Evolutionary conservation across 1,284 basidiomycete species (phyloP), one percentile per base, ranked within the genome.

Genomic region (Ustanciosporium gigantosporum): DNA sequence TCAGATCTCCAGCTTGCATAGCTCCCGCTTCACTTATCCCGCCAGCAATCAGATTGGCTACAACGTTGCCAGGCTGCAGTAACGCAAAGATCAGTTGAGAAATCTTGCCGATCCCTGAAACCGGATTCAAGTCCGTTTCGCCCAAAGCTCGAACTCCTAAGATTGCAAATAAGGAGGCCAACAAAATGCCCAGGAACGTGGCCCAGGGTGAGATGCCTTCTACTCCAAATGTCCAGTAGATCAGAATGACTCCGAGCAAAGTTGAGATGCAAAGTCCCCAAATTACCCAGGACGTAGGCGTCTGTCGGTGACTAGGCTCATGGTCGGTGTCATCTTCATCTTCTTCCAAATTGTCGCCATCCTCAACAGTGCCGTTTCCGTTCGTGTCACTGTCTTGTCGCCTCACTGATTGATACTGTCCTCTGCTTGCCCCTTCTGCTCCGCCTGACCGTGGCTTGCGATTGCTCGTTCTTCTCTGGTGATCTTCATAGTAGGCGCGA

Each of bases 1-100:
- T 96, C 16, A 97, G 84, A 78, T 97, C 93, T 15, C 93, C 94
- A 7, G 93, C 91, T 86, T 95, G 91, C 80, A 90, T 89, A 20
- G 93, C 93, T 15, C 93, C 93, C 22, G 93, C 93, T 80, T 97
- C 93, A 5, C 91, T 88, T 14, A 97, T 91, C 25, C 91, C 93
- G 9, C 93, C 93, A 3, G 93, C 93, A 46, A 97, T 90, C 71
- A 97, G 88, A 74, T 96, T 96, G 4, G 93, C 93, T 3, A 96
- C 89, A 16, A 95, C 50, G 36, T 78, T 77, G 24, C 91, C 89
- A 0, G 93, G 93, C 76, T 95, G 92, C 35, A 96, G 84, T 80
- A 93, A 87, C 1, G 91, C 92, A 70, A 97, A 97, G 55, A 96
- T 82, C 15, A 97, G 82, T 74, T 97, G 93, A 36, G 88, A 91